Evolutionary conservation across 208 protist species (phyloP).

Genomic region (Crithidia sp.): DNA sequence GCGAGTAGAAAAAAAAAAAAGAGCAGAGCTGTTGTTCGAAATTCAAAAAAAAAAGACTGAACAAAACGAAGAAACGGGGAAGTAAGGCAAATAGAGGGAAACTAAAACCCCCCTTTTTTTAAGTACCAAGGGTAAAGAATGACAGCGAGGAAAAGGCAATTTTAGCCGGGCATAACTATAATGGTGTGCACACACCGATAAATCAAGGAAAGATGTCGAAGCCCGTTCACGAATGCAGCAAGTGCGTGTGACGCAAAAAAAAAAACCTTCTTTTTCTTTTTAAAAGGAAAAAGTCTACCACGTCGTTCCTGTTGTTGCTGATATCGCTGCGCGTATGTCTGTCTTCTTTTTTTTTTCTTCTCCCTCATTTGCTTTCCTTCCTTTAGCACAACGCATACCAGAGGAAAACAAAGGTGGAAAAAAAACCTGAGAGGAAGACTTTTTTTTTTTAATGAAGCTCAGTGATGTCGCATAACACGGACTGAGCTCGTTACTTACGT

Average conservation of each 20-base stretch:
- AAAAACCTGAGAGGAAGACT: background rate
- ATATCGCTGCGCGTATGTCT: background rate
- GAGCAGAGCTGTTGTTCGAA: background rate
- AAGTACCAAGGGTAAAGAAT: no score
- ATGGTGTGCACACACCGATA: no score
- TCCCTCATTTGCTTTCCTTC: background rate
- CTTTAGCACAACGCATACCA: no score
- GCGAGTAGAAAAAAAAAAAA: no score
- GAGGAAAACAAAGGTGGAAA: background rate
- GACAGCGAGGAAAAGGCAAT: no score
- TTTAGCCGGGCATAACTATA: no score
- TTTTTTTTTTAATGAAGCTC: background rate
- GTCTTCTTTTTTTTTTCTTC: background rate
- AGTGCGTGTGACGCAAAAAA: background rate
- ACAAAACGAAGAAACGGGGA: slow-evolving; percentile 16
- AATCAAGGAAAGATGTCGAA: no score
- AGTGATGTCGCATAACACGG: slow-evolving; percentile 20
- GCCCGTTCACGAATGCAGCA: no score
- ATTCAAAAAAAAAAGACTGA: background rate
- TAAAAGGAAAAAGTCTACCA: background rate
- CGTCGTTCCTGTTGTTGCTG: background rate
- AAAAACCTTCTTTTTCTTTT: background rate
- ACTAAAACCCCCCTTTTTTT: background rate
- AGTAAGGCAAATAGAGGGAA: background rate
- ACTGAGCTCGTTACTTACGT: slow-evolving; percentile 9